Evolutionary conservation across 176 grass and related monocot genomes (phyloP), one percentile per base, ranked within the genome.

Genomic region (Coix lacrymajobi): DNA sequence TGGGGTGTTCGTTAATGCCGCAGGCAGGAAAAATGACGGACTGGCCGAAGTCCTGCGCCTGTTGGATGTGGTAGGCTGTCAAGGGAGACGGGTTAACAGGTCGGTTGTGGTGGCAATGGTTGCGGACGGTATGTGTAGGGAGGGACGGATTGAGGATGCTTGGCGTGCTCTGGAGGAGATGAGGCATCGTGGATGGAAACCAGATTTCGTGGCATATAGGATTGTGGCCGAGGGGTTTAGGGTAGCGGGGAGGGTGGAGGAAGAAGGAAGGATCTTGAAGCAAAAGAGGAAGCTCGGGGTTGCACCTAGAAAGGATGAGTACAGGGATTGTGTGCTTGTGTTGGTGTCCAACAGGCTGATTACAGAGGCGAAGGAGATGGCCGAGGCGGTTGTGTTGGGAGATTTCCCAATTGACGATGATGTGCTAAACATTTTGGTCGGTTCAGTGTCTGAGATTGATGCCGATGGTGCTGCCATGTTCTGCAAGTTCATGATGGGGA

Each of bases 201-300:
- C 96, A 0, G 92, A 95, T 88, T 98, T 98, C 77, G 88, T 95
- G 3, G 90, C 95, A 0, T 95, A 95, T 79, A 88, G 95, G 78
- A 82, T 91, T 73, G 96, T 95, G 74, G 91, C 96, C 0, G 88
- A 91, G 82, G 79, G 83, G 38, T 98, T 93, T 80, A 85, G 36
- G 68, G n/a, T 29, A 30, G 81, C 54, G 0, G 83, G 86, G 38
- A 88, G 83, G 62, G 26, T 49, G 5, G 90, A 95, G 6, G 92
- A 98, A 73, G 86, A 90, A 84, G 76, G 36, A 29, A 91, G 62
- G 78, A 90, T 98, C 48, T 73, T 98, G 83, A 98, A 95, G 75
- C 92, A 93, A 52, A 98, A 98, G 76, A 93, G 92, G 70, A 98
- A 98, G 85, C 86, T 91, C 1, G 87, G 92, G 12, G 90, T 95